These are phyloP conservation scores for Cytospora mali DNA, from an alignment of 2,329 filamentous ascomycete species.

Conservation along the genomic window DNA sequence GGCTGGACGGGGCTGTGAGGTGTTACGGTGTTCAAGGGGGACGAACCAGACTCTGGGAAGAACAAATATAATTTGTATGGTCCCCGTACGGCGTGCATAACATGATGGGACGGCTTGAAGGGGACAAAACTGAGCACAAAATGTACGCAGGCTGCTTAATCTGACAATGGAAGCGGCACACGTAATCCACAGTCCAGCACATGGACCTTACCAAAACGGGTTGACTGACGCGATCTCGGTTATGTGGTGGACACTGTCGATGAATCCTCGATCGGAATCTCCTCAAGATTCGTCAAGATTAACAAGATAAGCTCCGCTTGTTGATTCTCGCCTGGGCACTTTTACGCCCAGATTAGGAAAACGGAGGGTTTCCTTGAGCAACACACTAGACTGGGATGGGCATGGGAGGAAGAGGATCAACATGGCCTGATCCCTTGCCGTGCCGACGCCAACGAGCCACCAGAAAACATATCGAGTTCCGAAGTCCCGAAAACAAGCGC, in stretches of 20 bases:
- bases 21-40: neutral
- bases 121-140: neutral
- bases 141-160: neutral
- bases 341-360: neutral
- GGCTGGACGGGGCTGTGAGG: neutral
- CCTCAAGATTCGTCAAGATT: neutral
- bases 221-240: constrained; percentile 13
- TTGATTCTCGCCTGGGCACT: neutral
- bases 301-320: constrained; percentile 7
- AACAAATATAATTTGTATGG: neutral
- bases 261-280: neutral
- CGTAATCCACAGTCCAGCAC: neutral
- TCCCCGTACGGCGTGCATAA: neutral
- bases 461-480: neutral
- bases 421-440: neutral
- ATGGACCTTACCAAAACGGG: neutral
- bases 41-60: neutral
- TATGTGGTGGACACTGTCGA: constrained; percentile 16
- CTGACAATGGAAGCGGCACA: neutral
- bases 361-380: neutral
- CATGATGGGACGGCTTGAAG: neutral
- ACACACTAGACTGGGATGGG: neutral
- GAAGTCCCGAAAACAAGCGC: constrained; percentile 15
- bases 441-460: neutral
- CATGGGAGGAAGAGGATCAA: neutral